Evolutionary conservation across 169 alveolate genomes (phyloP).

Genomic region (Cryptosporidium muris): DNA sequence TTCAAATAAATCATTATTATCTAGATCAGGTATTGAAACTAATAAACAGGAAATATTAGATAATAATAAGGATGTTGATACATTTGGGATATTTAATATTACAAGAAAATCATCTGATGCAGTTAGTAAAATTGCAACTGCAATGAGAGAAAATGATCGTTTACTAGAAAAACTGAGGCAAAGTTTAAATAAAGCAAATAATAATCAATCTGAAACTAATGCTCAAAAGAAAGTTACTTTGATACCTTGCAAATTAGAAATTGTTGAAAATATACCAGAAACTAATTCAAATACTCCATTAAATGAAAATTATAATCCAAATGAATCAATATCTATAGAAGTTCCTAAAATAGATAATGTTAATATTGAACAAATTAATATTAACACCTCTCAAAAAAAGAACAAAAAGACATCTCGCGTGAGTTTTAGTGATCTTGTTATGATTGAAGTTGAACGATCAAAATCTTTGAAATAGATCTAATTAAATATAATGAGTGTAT

Average conservation of each 20-base stretch:
- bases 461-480: too few relatives aligned
- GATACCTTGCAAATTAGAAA: background rate
- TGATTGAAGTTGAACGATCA: conserved; percentile 56
- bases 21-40: conserved; percentile 39
- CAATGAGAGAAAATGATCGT: conserved; percentile 44
- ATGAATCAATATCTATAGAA: background rate
- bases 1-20: conserved; percentile 27
- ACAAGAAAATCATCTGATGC: conserved; percentile 59
- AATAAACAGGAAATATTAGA: background rate
- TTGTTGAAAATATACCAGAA: background rate
- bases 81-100: conserved; percentile 37
- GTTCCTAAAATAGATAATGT: background rate
- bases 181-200: conserved; percentile 7
- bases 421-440: conserved; percentile 60
- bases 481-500: too few relatives aligned
- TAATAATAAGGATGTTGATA: conserved; percentile 12
- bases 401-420: conserved; percentile 6
- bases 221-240: background rate
- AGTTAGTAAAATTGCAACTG: conserved; percentile 34
- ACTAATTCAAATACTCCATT: conserved; percentile 3
- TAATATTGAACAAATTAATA: background rate
- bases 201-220: background rate
- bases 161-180: conserved; percentile 44
- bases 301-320: background rate
- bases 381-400: conserved; percentile 1